These are phyloP conservation scores for Dendrobium huoshanense DNA, from an alignment of 106 monocot species.

Conservation along the genomic window DNA sequence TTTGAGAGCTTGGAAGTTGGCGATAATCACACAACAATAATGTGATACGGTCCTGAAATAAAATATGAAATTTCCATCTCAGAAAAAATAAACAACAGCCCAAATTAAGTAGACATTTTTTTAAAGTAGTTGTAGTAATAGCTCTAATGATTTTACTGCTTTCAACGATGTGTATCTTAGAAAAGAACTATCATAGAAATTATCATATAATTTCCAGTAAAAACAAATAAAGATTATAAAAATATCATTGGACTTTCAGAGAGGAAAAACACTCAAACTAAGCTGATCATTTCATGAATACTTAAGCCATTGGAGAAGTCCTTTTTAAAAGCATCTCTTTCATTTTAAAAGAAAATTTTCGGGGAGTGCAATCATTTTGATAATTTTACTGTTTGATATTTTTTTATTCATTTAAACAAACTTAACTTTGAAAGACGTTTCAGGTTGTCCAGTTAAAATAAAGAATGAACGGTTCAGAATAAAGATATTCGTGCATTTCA, in stretches of 20 bases:
- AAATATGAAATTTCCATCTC: background rate
- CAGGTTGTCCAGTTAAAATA: background rate
- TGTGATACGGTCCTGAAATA: slow-evolving; percentile 58
- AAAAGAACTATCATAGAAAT: background rate
- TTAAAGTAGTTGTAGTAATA: background rate
- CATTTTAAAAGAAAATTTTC: background rate
- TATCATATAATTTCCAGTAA: background rate
- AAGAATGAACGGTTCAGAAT: background rate
- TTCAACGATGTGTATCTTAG: background rate
- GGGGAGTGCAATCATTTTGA: background rate
- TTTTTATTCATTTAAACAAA: background rate
- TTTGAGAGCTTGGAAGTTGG: slow-evolving; percentile 43
- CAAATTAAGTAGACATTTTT: slow-evolving; percentile 2
- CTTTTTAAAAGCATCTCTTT: background rate
- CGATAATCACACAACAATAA: slow-evolving; percentile 87
- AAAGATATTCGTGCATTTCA: background rate
- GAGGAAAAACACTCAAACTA: background rate
- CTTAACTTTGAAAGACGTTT: background rate
- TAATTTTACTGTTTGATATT: background rate
- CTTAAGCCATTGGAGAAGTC: background rate
- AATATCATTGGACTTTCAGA: background rate
- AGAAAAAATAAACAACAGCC: background rate
- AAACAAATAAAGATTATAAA: background rate
- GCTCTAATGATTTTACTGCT: background rate
- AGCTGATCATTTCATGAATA: background rate